Evolutionary conservation across 179 eudicot species (phyloP).

Genomic region (Gypsophila paniculata): DNA sequence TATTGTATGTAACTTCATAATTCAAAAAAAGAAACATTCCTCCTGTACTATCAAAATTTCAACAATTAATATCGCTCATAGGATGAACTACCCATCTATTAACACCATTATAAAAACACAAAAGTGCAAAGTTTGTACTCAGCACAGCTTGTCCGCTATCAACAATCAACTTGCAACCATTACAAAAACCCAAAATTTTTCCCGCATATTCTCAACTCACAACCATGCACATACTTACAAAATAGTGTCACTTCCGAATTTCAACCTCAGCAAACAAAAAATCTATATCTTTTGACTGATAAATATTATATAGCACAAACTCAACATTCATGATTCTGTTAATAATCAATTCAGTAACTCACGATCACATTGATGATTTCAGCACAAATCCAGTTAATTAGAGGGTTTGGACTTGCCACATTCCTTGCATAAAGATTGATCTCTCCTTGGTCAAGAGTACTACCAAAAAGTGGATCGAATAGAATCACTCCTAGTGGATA

Average conservation of each 20-base stretch:
- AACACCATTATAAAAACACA: not conserved
- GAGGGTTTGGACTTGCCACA: too few relatives aligned
- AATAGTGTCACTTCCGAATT: not conserved
- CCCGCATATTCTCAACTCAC: not conserved
- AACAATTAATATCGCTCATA: not conserved
- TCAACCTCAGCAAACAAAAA: not conserved
- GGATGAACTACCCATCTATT: not conserved
- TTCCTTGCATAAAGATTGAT: too few relatives aligned
- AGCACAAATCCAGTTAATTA: not conserved
- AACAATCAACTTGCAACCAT: constrained; percentile 6
- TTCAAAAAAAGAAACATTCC: not conserved
- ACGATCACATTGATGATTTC: not conserved
- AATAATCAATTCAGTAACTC: not conserved
- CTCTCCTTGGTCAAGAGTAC: too few relatives aligned
- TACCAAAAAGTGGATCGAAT: too few relatives aligned
- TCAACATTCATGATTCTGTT: not conserved
- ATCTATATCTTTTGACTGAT: not conserved
- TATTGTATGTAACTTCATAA: not conserved
- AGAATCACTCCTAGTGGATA: too few relatives aligned
- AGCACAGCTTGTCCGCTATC: not conserved
- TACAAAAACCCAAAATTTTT: not conserved
- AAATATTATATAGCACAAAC: too few relatives aligned
- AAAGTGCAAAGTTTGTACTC: not conserved
- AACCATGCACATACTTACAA: not conserved
- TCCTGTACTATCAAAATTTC: not conserved